A percentile compares a stretch with the other conserved stretches of the same genome.
phyloP scores from a whole-genome alignment of 805 yeast genomes.

The Wickerhamiella azymoides region DNA sequence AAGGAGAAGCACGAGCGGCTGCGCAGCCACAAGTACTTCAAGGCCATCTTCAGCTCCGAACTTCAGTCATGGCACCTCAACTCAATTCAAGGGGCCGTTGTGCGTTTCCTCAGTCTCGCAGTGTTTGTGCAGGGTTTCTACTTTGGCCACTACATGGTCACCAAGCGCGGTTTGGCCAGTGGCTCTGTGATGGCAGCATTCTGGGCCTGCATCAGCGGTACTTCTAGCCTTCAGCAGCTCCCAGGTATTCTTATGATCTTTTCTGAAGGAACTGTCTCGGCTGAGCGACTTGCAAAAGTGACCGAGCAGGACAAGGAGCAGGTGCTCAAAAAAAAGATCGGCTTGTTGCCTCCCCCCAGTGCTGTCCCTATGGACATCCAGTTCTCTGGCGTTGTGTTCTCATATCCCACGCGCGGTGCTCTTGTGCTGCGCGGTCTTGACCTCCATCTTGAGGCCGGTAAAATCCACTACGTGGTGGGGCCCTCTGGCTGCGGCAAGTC shows the following conservation, averaged over 20 bases:
- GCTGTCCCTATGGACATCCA: slow-evolving; percentile 10
- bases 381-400: slow-evolving; percentile 28
- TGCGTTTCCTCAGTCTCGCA: slow-evolving; percentile 44
- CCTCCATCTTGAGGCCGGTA: slow-evolving; percentile 33
- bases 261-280: slow-evolving; percentile 63
- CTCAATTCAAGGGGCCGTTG: slow-evolving; percentile 41
- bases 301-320: slow-evolving; percentile 19
- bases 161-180: slow-evolving; percentile 34
- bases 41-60: slow-evolving; percentile 30
- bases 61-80: slow-evolving; percentile 33
- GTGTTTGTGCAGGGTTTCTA: slow-evolving; percentile 89
- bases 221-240: slow-evolving; percentile 42
- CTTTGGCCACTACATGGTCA: slow-evolving; percentile 67
- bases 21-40: slow-evolving; percentile 28
- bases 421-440: slow-evolving; percentile 35
- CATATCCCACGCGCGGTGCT: slow-evolving; percentile 45
- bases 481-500: slow-evolving; percentile 92
- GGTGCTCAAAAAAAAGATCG: slow-evolving; percentile 16
- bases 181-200: slow-evolving; percentile 71
- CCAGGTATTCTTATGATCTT: slow-evolving; percentile 45
- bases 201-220: slow-evolving; percentile 63
- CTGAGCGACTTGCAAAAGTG: slow-evolving; percentile 34
- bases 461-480: slow-evolving; percentile 59
- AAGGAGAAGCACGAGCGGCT: slow-evolving; percentile 40
- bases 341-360: slow-evolving; percentile 11